Evolutionary conservation across 139 green algal species (phyloP).

Genomic region (Astrephomene gubernaculifera): DNA sequence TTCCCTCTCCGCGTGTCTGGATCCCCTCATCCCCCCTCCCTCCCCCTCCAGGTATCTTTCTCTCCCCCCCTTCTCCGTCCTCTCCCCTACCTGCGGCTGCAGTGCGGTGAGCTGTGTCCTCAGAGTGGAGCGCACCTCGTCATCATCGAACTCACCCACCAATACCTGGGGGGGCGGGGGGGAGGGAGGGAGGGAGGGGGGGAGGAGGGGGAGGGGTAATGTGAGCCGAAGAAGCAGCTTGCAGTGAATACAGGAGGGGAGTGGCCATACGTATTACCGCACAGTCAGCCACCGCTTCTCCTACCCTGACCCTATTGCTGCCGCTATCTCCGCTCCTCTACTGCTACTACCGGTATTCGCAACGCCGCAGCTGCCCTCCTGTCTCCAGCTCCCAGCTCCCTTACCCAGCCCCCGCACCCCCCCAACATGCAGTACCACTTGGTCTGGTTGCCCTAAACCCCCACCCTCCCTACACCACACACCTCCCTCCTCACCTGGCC

Average conservation of each 20-base stretch:
- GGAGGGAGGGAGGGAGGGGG: background rate
- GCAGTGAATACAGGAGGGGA: too few species aligned
- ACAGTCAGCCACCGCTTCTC: too few species aligned
- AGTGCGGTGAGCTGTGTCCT: slow-evolving; percentile 78
- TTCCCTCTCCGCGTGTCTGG: too few species aligned
- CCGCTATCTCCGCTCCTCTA: too few species aligned
- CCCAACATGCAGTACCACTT: too few species aligned
- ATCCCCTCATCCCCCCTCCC: background rate
- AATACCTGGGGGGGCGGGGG: slow-evolving; percentile 44
- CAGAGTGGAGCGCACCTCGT: slow-evolving; percentile 78
- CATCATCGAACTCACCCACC: slow-evolving; percentile 68
- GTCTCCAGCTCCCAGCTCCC: too few species aligned
- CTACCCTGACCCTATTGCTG: too few species aligned
- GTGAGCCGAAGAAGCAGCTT: too few species aligned
- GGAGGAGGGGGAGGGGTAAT: background rate
- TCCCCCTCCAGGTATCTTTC: background rate
- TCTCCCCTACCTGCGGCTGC: slow-evolving; percentile 62
- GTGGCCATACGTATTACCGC: too few species aligned
- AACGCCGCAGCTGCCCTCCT: too few species aligned
- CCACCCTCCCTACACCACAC: background rate
- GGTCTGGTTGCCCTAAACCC: background rate
- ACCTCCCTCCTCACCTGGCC: slow-evolving; percentile 20
- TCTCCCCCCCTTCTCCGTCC: background rate
- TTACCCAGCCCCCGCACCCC: too few species aligned
- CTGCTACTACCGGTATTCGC: too few species aligned